phyloP scores from a whole-genome alignment of 1,284 basidiomycete genomes.

The Marasmius tenuissimus region DNA sequence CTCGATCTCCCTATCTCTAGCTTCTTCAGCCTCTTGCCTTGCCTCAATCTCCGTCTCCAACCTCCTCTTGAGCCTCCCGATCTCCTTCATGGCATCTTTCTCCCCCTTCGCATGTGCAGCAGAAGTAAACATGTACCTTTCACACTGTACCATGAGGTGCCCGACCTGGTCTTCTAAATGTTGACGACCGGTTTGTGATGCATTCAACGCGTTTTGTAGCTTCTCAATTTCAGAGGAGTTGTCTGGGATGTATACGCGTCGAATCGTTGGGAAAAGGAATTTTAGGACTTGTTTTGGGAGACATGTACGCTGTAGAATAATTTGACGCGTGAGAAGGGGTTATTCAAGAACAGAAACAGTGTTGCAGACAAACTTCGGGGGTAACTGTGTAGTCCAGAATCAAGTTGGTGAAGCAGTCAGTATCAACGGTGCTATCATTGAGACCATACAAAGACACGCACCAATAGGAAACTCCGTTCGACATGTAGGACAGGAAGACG shows the following conservation, averaged over 20 bases:
- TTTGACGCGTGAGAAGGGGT: neutral
- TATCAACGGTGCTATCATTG: neutral
- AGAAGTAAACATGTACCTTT: constrained; percentile 9
- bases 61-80: constrained; percentile 4
- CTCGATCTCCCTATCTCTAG: neutral
- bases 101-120: constrained; percentile 14
- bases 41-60: neutral
- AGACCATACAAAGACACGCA: neutral
- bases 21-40: neutral
- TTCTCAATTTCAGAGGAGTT: constrained; percentile 5
- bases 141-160: constrained; percentile 11
- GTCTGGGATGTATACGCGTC: constrained; percentile 13
- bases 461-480: constrained; percentile 15
- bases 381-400: constrained; percentile 3
- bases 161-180: constrained; percentile 6
- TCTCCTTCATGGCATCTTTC: constrained; percentile 6
- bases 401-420: neutral
- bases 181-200: neutral
- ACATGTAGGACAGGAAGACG: constrained; percentile 12
- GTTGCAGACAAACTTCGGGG: constrained; percentile 9
- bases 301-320: constrained; percentile 8
- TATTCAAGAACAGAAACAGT: neutral
- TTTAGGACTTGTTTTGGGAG: constrained; percentile 14
- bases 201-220: neutral
- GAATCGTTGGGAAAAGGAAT: constrained; percentile 12